Base-by-base conservation (phyloP, 192 early-diverging fungal genomes). In the Phlyctochytrium bullatum region DNA sequence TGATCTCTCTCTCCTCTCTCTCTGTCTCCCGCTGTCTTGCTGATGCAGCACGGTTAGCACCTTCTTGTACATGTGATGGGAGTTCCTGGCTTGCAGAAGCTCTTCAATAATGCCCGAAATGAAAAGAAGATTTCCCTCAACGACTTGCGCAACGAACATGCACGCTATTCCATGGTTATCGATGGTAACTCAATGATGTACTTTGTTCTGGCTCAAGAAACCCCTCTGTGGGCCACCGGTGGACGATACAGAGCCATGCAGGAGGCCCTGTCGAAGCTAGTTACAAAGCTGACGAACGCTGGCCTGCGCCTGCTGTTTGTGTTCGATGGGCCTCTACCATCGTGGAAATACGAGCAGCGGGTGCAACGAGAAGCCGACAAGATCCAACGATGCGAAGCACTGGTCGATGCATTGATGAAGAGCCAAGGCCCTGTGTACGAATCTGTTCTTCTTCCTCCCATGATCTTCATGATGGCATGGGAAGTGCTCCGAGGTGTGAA, bases 291-390 rank as follows among this genome's bases (percentile, higher is more conserved):
- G n/a, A n/a, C n/a, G n/a, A n/a, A n/a, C n/a, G n/a, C n/a, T n/a
- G 50, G 36, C 12, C 61, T 69, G 17, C 12, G 4, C 3, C 40
- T 68, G 32, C 57, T 58, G 2, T 24, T 69, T 58, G 34, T 64
- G 36, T 64, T 69, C 61, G 69, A 71, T 61, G 69, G 69, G 23
- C 69, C 69, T n/a, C 64, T 71, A 1, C 69, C 69, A 24, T 28
- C 36, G 32, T 71, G 69, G 69, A 71, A 71, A 58, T 32, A 57
- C 4, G 36, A 23, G 10, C 69, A 71, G 35, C 69, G 69, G n/a
- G 2, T 71, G 10, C 29, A 30, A 23, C 47, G 69, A 31, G 69
- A 71, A 47, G 58, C n/a, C 29, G 69, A 71, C 17, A 71, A 71
- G 64, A 23, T 71, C 3, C 52, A 14, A 12, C 52, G 58, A 51